Evolutionary conservation across 2,329 filamentous ascomycete species (phyloP), one percentile per base, ranked within the genome.

Genomic region (Diaporthe longicolla): DNA sequence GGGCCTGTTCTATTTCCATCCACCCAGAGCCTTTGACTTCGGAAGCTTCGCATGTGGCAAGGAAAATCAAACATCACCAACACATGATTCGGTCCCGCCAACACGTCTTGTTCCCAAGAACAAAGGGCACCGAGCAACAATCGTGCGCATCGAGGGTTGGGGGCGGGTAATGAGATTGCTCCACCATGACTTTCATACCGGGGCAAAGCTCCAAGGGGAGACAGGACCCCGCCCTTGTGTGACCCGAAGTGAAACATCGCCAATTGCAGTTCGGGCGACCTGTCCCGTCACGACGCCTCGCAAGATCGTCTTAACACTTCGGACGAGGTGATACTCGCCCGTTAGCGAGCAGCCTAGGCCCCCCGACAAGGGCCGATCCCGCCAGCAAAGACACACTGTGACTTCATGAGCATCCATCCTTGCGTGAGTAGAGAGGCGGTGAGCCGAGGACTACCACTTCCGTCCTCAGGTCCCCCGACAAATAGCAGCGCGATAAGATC

Each of bases 181-280:
- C 69, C 69, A 71, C 69, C 55, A 50, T 11, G 26, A 50, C 57
- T 52, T 52, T 52, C 57, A 54, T n/a, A 35, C 45, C 45, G 35
- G 70, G 70, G 57, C 70, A 63, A 54, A 71, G 70, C 70, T 52
- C 57, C 45, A 63, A 45, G 70, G 57, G 70, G 58, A 57, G 43
- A 58, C 54, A 40, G 55, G 48, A 70, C 71, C 74, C 74, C 74
- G 68, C 72, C 43, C 74, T 69, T 71, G 74, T 75, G 74, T 70
- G 69, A 75, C 74, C 55, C 24, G n/a, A 61, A 45, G 50, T 75
- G 74, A 75, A 75, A 75, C 74, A 69, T 72, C 59, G 19, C 74
- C 72, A 75, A 75, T 75, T 15, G 40, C 52, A 43, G 61, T 68
- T 66, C 63, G 72, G 69, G 48, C 72, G 69, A 74, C 40, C 59